Evolutionary conservation across 1,284 basidiomycete genomes (phyloP).

Genomic region (Naganishia sp.): DNA sequence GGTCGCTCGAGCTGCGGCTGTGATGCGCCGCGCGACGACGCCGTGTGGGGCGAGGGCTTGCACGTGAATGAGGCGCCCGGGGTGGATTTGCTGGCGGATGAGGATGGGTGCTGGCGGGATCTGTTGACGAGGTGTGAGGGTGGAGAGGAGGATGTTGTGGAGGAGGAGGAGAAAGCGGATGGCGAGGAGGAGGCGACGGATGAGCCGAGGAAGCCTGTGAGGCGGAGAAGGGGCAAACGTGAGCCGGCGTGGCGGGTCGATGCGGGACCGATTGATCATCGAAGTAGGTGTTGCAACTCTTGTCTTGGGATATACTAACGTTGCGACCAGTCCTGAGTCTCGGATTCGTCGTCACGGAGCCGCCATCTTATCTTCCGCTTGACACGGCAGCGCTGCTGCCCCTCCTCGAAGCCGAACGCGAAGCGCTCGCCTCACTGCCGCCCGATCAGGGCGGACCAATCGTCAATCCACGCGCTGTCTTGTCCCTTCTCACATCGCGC

Average conservation of each 20-base stretch:
- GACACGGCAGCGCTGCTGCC: constrained; percentile 49
- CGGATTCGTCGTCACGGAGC: constrained; percentile 76
- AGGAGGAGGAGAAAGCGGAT: background rate
- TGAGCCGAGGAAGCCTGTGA: constrained; percentile 41
- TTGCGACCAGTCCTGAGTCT: constrained; percentile 69
- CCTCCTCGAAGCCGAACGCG: constrained; percentile 53
- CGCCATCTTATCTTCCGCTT: constrained; percentile 52
- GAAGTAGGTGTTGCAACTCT: constrained; percentile 60
- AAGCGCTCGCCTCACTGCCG: constrained; percentile 59
- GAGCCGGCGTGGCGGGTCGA: constrained; percentile 60
- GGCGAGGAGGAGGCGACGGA: constrained; percentile 34
- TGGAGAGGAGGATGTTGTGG: background rate
- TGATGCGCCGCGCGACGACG: background rate
- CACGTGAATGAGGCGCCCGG: constrained; percentile 71
- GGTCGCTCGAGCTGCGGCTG: constrained; percentile 7
- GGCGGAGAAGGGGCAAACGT: constrained; percentile 44
- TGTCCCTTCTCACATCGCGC: constrained; percentile 65
- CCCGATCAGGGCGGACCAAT: constrained; percentile 54
- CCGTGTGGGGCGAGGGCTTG: constrained; percentile 51
- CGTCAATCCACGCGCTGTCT: constrained; percentile 68
- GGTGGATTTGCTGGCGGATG: constrained; percentile 62
- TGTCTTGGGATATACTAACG: background rate
- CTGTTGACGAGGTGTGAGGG: constrained; percentile 49
- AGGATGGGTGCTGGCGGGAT: constrained; percentile 70
- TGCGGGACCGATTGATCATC: constrained; percentile 77